Evolutionary conservation across 225 moss, liverwort and hornwort species (phyloP).

Genomic region (Sphagnum contortum): DNA sequence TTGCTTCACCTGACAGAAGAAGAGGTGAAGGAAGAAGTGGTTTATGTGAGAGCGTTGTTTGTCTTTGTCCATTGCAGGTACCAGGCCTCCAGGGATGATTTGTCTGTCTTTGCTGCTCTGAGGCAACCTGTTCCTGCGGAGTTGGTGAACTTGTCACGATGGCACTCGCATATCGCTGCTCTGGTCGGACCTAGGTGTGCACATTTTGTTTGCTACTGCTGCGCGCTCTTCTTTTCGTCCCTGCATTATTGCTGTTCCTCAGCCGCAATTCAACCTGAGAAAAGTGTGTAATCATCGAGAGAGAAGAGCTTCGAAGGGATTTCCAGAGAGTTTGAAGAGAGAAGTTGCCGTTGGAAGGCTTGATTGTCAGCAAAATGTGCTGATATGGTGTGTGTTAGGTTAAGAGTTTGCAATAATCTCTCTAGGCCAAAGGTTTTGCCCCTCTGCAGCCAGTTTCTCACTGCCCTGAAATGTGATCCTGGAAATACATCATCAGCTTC

Average conservation of each 20-base stretch:
- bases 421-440: not conserved
- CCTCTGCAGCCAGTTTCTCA: not conserved
- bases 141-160: slow-evolving; percentile 53
- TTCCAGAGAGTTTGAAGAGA: too few species aligned
- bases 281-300: too few species aligned
- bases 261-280: not conserved
- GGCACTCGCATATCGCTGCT: slow-evolving; percentile 67
- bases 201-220: not conserved
- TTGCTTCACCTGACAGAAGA: too few species aligned
- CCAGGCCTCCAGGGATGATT: slow-evolving; percentile 69
- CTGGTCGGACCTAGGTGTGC: slow-evolving; percentile 59
- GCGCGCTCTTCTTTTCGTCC: too few species aligned
- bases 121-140: slow-evolving; percentile 31
- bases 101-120: slow-evolving; percentile 50
- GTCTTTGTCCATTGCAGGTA: slow-evolving; percentile 16
- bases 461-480: too few species aligned
- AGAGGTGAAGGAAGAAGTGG: too few species aligned
- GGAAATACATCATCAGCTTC: slow-evolving; percentile 12
- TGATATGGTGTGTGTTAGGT: too few species aligned
- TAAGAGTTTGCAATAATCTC: not conserved
- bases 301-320: too few species aligned
- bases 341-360: too few species aligned
- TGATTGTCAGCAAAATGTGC: not conserved
- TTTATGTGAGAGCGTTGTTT: too few species aligned
- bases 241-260: not conserved